These are phyloP conservation scores for Sugiyamaella japonica DNA, from an alignment of 1,139 yeast genomes.

Conservation along the genomic window DNA sequence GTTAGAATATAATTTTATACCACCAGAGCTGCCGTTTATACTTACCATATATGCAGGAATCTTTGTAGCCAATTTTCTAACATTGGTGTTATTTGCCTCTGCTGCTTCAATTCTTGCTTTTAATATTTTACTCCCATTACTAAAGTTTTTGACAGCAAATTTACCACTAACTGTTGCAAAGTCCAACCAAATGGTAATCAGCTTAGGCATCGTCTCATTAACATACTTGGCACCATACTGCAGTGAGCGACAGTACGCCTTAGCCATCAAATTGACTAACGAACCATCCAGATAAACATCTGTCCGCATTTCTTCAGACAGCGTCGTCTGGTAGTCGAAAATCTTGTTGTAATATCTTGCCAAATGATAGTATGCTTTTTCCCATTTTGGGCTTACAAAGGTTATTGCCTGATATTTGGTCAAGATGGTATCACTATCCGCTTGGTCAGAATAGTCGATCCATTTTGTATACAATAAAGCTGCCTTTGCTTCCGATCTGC, in stretches of 20 bases:
- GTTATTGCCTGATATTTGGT: conserved; percentile 66
- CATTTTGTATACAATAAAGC: conserved; percentile 83
- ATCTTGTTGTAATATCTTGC: conserved; percentile 81
- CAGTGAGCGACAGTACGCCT: conserved; percentile 65
- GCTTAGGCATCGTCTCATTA: conserved; percentile 85
- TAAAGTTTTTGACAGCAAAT: conserved; percentile 30
- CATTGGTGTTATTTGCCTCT: conserved; percentile 10
- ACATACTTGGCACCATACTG: conserved; percentile 67
- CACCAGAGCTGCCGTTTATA: conserved; percentile 33
- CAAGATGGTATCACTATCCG: conserved; percentile 72
- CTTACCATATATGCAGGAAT: conserved; percentile 56
- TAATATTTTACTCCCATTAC: conserved; percentile 24
- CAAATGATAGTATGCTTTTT: conserved; percentile 74
- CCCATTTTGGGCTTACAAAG: conserved; percentile 63
- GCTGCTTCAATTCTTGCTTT: conserved; percentile 22
- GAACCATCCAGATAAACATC: conserved; percentile 51
- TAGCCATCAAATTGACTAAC: conserved; percentile 65
- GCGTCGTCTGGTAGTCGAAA: conserved; percentile 57
- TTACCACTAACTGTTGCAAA: conserved; percentile 52
- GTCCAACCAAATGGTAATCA: conserved; percentile 90
- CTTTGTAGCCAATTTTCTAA: conserved; percentile 40
- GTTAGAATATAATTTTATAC: conserved; percentile 38
- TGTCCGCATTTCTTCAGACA: conserved; percentile 42
- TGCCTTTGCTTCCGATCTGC: conserved; percentile 28
- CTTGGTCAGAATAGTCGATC: conserved; percentile 85